phyloP scores from a whole-genome alignment of 176 grass and related monocot species.

The Lolium multiflorum region DNA sequence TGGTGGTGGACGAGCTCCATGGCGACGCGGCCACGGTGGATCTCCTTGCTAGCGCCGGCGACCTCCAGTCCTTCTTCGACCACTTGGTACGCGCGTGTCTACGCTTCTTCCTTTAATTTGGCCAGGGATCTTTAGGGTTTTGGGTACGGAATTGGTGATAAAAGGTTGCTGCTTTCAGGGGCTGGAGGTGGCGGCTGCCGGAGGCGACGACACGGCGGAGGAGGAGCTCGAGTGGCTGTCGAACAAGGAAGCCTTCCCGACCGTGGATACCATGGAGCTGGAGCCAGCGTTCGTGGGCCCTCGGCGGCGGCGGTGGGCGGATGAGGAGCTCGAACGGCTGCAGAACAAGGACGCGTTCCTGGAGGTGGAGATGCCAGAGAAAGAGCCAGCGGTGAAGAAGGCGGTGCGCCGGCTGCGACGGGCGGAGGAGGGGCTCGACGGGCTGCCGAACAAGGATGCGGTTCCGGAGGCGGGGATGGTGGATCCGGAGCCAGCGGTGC shows the following conservation, averaged over 20 bases:
- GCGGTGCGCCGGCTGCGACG: neutral
- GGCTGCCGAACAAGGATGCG: neutral
- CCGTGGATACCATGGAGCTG: neutral
- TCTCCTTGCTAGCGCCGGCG: constrained; percentile 9
- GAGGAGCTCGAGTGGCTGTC: constrained; percentile 28
- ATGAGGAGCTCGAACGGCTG: neutral
- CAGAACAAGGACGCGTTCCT: neutral
- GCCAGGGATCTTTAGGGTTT: neutral
- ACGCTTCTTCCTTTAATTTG: neutral
- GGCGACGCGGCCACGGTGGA: constrained; percentile 35
- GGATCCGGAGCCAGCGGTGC: neutral
- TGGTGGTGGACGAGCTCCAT: constrained; percentile 12
- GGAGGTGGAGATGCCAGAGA: neutral
- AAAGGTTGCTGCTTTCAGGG: constrained; percentile 43
- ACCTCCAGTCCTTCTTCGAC: constrained; percentile 40
- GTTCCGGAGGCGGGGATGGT: neutral
- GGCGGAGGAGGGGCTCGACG: neutral
- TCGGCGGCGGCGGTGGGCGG: neutral
- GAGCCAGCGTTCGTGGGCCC: neutral
- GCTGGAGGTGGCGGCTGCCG: constrained; percentile 29
- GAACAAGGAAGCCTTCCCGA: neutral
- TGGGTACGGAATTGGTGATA: neutral
- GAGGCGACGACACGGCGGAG: constrained; percentile 18
- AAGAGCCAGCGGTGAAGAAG: neutral
- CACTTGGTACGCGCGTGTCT: constrained; percentile 3